phyloP scores from a whole-genome alignment of 768 basidiomycete species.

The Glaciozyma antarctica region DNA sequence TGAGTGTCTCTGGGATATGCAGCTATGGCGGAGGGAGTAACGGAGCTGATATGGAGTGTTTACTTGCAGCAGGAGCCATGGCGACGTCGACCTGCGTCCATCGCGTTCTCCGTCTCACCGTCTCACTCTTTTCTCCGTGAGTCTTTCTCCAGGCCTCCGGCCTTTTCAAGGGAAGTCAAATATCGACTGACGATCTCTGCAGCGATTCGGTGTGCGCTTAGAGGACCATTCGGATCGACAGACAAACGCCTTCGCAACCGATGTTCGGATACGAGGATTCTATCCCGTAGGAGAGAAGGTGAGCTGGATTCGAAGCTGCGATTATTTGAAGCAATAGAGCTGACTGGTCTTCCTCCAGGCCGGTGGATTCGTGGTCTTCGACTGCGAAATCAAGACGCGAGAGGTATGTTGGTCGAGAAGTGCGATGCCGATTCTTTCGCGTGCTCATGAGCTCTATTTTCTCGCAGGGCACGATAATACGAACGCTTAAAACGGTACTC shows the following conservation, averaged over 20 bases:
- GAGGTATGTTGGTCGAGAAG: constrained; percentile 1
- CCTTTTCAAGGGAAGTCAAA: rapidly evolving
- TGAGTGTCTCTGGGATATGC: background rate
- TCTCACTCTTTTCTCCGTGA: constrained; percentile 20
- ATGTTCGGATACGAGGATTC: constrained; percentile 21
- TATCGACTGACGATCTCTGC: background rate
- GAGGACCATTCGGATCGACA: constrained; percentile 22
- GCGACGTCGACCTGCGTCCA: constrained; percentile 18
- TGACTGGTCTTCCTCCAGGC: background rate
- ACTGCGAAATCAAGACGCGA: constrained; percentile 24
- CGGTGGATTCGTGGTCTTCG: constrained; percentile 30
- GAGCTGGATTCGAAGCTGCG: too few species aligned
- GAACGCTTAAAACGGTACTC: constrained; percentile 33
- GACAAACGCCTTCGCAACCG: constrained; percentile 14
- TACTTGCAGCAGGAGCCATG: constrained; percentile 20
- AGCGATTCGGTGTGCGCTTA: constrained; percentile 22
- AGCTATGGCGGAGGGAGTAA: background rate
- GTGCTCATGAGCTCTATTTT: background rate
- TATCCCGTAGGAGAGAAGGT: constrained; percentile 12
- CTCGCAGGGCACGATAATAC: constrained; percentile 25
- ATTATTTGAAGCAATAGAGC: too few species aligned
- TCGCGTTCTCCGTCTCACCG: constrained; percentile 20
- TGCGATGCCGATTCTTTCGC: background rate
- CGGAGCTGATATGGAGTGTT: background rate
- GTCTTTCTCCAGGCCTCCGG: background rate